Evolutionary conservation across 768 basidiomycete species (phyloP).

Genomic region (Termitomyces titanicus): DNA sequence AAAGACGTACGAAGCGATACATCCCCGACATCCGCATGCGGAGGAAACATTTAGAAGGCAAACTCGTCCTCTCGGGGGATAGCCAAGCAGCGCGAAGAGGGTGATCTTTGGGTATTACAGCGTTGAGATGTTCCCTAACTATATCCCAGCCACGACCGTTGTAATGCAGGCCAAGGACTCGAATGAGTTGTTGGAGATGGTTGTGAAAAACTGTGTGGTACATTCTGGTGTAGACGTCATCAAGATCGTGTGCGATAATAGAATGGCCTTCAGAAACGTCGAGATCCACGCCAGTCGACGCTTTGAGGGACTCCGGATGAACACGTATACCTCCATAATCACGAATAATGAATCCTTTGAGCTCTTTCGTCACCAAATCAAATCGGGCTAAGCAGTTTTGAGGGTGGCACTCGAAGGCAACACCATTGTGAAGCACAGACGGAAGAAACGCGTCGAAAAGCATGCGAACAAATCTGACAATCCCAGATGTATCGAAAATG

Average conservation of each 20-base stretch:
- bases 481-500: slow-evolving; percentile 2
- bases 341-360: slow-evolving; percentile 53
- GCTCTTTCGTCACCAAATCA: slow-evolving; percentile 41
- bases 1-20: slow-evolving; percentile 47
- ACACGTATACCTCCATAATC: slow-evolving; percentile 57
- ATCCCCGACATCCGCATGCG: slow-evolving; percentile 55
- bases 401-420: slow-evolving; percentile 58
- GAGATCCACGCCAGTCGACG: slow-evolving; percentile 46
- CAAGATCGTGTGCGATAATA: slow-evolving; percentile 45
- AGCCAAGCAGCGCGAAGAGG: slow-evolving; percentile 48
- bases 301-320: slow-evolving; percentile 45
- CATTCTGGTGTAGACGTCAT: slow-evolving; percentile 55
- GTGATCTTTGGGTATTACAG: slow-evolving; percentile 43
- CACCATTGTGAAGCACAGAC: slow-evolving; percentile 48
- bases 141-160: slow-evolving; percentile 51
- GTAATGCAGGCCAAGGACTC: slow-evolving; percentile 55
- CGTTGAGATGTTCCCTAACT: slow-evolving; percentile 40
- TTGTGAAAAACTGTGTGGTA: slow-evolving; percentile 59
- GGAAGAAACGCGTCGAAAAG: slow-evolving; percentile 56
- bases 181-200: slow-evolving; percentile 56
- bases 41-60: slow-evolving; percentile 55
- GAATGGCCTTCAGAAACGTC: slow-evolving; percentile 46
- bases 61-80: slow-evolving; percentile 39
- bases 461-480: slow-evolving; percentile 40
- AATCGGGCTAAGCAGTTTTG: slow-evolving; percentile 60